Conservation (phyloP, 1,284 basidiomycete species). For the Pseudozyma pruni region DNA sequence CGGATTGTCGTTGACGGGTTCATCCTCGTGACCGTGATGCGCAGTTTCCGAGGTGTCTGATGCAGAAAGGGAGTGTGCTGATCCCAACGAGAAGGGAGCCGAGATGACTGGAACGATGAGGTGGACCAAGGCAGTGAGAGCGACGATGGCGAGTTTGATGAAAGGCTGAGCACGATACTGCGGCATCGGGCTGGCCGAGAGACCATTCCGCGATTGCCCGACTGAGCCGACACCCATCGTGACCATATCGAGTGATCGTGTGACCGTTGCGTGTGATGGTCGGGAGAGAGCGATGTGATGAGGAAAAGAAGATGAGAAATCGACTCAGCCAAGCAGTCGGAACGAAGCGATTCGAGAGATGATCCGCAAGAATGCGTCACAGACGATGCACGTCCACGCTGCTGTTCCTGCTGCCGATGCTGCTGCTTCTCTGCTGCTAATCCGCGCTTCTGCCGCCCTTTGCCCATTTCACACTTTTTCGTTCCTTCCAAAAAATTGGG, state of each 20-base stretch:
- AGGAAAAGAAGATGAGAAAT: background rate
- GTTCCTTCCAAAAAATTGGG: no score
- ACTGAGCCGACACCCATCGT: conserved; percentile 1
- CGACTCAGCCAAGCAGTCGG: no score
- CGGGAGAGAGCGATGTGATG: background rate
- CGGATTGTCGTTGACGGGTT: conserved; percentile 41
- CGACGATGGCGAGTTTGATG: conserved; percentile 41
- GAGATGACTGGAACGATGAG: conserved; percentile 40
- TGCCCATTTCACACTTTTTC: no score
- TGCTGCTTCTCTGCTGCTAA: no score
- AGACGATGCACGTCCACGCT: no score
- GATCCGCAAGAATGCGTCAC: no score
- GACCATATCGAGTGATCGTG: conserved; percentile 7
- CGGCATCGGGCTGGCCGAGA: conserved; percentile 12
- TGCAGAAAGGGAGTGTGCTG: background rate
- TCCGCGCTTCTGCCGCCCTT: no score
- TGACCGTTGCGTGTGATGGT: background rate
- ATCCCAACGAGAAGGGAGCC: conserved; percentile 14
- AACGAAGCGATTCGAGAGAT: no score
- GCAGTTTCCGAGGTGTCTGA: background rate
- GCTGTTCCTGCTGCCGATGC: no score
- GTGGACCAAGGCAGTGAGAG: conserved; percentile 39
- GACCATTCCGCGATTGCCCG: conserved; percentile 4
- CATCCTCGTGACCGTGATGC: conserved; percentile 29
- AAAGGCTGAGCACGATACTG: conserved; percentile 42